Evolutionary conservation across 2,329 filamentous ascomycete genomes (phyloP).

Genomic region (Paecilomyces niveus): DNA sequence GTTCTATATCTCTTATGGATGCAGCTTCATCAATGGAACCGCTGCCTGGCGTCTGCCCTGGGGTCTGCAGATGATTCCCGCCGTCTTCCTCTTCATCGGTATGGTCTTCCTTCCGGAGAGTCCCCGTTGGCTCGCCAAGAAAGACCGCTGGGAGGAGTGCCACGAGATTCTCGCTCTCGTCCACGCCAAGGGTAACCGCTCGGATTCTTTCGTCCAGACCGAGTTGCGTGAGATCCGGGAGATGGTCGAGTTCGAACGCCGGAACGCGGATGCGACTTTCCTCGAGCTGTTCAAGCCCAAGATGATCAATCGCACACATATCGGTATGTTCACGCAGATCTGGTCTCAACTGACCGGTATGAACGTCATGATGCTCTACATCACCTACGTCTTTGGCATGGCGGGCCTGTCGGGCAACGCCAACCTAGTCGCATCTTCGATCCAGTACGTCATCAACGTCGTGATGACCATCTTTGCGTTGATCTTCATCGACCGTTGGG

Average conservation of each 20-base stretch:
- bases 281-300: constrained; percentile 63
- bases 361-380: constrained; percentile 71
- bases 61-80: constrained; percentile 54
- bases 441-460: constrained; percentile 75
- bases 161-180: constrained; percentile 48
- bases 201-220: constrained; percentile 38
- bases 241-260: constrained; percentile 65
- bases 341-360: constrained; percentile 71
- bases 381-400: constrained; percentile 65
- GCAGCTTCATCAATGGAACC: constrained; percentile 52
- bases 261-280: constrained; percentile 62
- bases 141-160: constrained; percentile 61
- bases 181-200: constrained; percentile 45
- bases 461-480: constrained; percentile 70
- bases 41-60: constrained; percentile 59
- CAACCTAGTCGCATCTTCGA: constrained; percentile 59
- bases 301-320: constrained; percentile 68
- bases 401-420: constrained; percentile 55
- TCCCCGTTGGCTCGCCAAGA: constrained; percentile 58
- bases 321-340: constrained; percentile 66
- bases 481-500: constrained; percentile 68
- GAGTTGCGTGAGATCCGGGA: constrained; percentile 68
- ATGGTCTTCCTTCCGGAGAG: constrained; percentile 55
- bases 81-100: constrained; percentile 43
- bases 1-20: constrained; percentile 59